phyloP scores from a whole-genome alignment of 2,329 filamentous ascomycete species.

The Gnomoniopsis sp. region DNA sequence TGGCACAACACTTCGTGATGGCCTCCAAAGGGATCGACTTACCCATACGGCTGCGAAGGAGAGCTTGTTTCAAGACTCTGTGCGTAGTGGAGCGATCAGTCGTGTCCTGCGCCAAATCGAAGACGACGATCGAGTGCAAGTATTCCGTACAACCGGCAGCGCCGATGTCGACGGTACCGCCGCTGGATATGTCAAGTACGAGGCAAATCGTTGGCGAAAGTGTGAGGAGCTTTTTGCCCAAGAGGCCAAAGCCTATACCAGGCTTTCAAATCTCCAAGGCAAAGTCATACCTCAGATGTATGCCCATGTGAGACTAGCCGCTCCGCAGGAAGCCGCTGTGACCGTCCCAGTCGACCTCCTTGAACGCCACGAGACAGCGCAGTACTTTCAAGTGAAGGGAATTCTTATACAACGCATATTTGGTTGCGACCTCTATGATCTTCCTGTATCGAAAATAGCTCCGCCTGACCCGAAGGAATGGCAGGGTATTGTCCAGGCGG shows the following conservation, averaged over 20 bases:
- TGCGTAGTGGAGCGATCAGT: neutral
- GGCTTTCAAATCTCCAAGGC: neutral
- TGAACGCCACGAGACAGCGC: neutral
- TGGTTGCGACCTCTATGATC: neutral
- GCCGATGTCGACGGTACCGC: neutral
- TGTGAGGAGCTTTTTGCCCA: neutral
- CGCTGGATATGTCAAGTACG: neutral
- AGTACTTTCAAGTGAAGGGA: neutral
- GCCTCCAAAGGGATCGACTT: neutral
- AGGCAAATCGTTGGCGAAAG: neutral
- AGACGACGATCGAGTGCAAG: neutral
- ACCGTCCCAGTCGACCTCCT: neutral
- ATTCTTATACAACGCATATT: neutral
- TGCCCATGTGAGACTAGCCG: neutral
- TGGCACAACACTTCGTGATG: neutral
- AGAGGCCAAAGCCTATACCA: neutral
- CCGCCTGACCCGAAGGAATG: neutral
- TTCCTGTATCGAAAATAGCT: neutral
- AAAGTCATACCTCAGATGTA: neutral
- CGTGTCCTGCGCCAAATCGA: neutral
- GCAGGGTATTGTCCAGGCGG: neutral
- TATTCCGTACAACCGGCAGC: neutral
- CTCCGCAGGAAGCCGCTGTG: neutral
- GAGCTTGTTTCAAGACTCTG: neutral
- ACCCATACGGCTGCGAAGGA: neutral